Evolutionary conservation across 2,329 filamentous ascomycete genomes (phyloP), one percentile per base, ranked within the genome.

Genomic region (Aspergillus tanneri): DNA sequence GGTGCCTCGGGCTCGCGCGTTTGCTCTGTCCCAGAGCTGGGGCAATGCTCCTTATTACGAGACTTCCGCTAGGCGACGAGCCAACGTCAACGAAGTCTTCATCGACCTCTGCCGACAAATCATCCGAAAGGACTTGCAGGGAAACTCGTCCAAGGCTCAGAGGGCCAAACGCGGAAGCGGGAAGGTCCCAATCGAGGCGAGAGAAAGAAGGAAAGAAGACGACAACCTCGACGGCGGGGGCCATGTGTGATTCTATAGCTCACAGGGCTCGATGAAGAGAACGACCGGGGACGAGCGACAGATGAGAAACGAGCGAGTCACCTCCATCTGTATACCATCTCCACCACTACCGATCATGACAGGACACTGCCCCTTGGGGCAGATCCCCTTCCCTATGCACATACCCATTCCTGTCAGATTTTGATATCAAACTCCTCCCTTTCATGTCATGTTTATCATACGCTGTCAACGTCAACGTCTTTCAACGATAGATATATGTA

Each of bases 21-120:
- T 95, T 65, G 81, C 86, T 24, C 81, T 95, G 54, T 90, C 88
- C n/a, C 88, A 93, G 64, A 81, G 81, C 63, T 96, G 90, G 90
- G 86, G 86, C 16, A 84, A 85, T 59, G 88, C 88, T 27, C 90
- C 90, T 0, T 96, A 95, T 68, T 96, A 95, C 65, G 90, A 96
- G 73, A 87, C 90, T 27, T 92, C 87, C 54, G 90, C 90, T 42
- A 79, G 90, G 55, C 84, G 88, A 59, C 79, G 86, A 63, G 88
- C 87, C 54, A 96, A 96, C 60, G 90, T 96, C 12, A 89, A 95
- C 59, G 90, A 95, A 67, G 88, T 91, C 38, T 96, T 95, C 70
- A 74, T 88, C 57, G 88, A 93, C 67, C 79, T 95, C 47, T 92
- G 88, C 64, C 81, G 88, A 51, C 88, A 93, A 68, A 90, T 95